Conservation (phyloP, 257 asterid species). For the Forsythia viridissima region DNA sequence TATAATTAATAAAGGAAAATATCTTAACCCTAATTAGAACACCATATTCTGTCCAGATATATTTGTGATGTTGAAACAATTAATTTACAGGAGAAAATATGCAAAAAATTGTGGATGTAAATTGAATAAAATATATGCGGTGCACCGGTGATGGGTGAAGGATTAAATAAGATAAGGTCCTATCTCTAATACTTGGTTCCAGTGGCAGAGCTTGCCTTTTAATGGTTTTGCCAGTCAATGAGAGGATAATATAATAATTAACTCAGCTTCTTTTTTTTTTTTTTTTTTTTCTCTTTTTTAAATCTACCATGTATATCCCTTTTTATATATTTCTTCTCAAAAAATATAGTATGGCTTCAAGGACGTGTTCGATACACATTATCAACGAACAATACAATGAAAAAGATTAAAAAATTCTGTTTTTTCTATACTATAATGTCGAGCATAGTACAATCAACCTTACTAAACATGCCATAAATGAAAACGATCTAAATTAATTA, state of each 20-base stretch:
- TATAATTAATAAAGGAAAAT: too few relatives aligned
- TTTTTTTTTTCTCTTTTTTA: neutral
- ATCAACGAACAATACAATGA: neutral
- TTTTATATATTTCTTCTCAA: too few relatives aligned
- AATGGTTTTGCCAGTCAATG: neutral
- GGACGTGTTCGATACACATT: neutral
- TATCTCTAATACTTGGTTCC: constrained; percentile 56
- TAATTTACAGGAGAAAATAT: neutral
- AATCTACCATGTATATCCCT: neutral
- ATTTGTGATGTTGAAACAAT: constrained; percentile 22
- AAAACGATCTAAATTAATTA: too few relatives aligned
- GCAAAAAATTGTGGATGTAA: constrained; percentile 4
- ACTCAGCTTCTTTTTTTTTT: neutral
- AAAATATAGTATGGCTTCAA: neutral
- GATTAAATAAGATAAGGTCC: constrained; percentile 61
- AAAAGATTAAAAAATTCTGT: neutral
- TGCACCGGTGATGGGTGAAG: constrained; percentile 28
- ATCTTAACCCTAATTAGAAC: neutral
- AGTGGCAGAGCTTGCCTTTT: constrained; percentile 17
- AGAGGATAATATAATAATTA: neutral
- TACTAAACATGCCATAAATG: too few relatives aligned
- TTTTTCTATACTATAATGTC: neutral
- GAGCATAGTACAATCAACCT: too few relatives aligned
- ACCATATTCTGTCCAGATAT: neutral
- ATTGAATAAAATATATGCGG: constrained; percentile 29